Evolutionary conservation across 345 rosid species (phyloP).

Genomic region (Eucalyptus guilfoylei): DNA sequence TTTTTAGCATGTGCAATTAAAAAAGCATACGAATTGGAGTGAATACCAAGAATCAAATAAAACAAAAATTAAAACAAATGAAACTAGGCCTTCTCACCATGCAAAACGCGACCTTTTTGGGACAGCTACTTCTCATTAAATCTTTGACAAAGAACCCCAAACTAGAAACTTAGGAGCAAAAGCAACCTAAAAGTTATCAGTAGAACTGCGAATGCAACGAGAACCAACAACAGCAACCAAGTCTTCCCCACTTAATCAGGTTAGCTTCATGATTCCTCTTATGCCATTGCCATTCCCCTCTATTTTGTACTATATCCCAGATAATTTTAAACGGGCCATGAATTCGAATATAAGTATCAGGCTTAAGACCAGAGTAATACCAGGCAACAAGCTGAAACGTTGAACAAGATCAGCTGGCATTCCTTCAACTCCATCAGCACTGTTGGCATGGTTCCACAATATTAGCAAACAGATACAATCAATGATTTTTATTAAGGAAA

Average conservation of each 20-base stretch:
- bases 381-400: slow-evolving; percentile 61
- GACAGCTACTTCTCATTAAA: neutral
- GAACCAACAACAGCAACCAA: neutral
- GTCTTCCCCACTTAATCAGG: neutral
- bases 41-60: neutral
- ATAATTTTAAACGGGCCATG: neutral
- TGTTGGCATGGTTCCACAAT: slow-evolving; percentile 11
- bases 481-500: neutral
- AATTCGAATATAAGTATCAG: neutral
- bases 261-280: neutral
- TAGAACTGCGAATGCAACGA: neutral
- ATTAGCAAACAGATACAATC: neutral
- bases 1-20: neutral
- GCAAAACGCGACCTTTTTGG: neutral
- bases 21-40: neutral
- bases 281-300: neutral
- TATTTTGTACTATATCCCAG: neutral
- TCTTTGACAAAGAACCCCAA: neutral
- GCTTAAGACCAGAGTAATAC: slow-evolving; percentile 12
- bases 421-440: slow-evolving; percentile 34
- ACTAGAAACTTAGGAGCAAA: neutral
- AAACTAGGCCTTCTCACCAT: neutral
- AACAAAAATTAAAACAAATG: neutral
- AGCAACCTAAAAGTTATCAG: neutral
- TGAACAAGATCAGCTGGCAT: slow-evolving; percentile 37